Evolutionary conservation across 2,329 filamentous ascomycete genomes (phyloP).

Genomic region (Fusarium tuaranense): DNA sequence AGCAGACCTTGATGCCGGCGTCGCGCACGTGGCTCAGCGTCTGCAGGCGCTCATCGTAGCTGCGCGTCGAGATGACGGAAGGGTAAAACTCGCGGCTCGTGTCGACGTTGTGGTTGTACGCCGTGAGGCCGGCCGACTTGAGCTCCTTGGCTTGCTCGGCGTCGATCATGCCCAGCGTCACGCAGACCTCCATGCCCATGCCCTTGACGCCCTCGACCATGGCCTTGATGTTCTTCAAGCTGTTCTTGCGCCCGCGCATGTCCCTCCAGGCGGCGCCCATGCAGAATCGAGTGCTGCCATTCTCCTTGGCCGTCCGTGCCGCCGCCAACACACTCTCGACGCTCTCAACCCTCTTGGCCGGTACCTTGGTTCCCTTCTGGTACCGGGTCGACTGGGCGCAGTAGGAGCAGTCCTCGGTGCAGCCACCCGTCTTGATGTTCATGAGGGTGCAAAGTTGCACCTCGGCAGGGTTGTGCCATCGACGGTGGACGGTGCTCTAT

Average conservation of each 20-base stretch:
- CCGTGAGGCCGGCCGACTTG: slow-evolving; percentile 85
- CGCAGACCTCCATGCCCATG: slow-evolving; percentile 91
- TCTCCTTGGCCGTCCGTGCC: slow-evolving; percentile 80
- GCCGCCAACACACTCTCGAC: slow-evolving; percentile 86
- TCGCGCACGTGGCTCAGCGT: slow-evolving; percentile 85
- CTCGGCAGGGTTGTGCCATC: slow-evolving; percentile 84
- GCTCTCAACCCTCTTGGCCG: slow-evolving; percentile 81
- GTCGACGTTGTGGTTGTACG: slow-evolving; percentile 96
- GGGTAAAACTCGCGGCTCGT: slow-evolving; percentile 92
- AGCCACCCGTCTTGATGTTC: slow-evolving; percentile 97
- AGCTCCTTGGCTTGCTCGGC: slow-evolving; percentile 82
- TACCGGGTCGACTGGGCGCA: slow-evolving; percentile 90
- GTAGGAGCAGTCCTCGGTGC: slow-evolving; percentile 93
- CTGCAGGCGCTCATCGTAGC: slow-evolving; percentile 86
- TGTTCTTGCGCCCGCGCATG: slow-evolving; percentile 90
- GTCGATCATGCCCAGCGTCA: slow-evolving; percentile 96
- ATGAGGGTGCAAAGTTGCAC: slow-evolving; percentile 95
- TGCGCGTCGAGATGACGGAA: slow-evolving; percentile 84
- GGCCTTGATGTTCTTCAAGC: slow-evolving; percentile 83
- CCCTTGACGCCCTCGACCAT: slow-evolving; percentile 86
- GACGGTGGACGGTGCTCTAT: slow-evolving; percentile 81
- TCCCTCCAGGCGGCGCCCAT: slow-evolving; percentile 96
- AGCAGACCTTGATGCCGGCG: slow-evolving; percentile 91
- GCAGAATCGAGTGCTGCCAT: slow-evolving; percentile 91
- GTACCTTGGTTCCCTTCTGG: slow-evolving; percentile 79